phyloP scores from a whole-genome alignment of 2,329 filamentous ascomycete genomes.

The Chrysosporium keratinophilum region DNA sequence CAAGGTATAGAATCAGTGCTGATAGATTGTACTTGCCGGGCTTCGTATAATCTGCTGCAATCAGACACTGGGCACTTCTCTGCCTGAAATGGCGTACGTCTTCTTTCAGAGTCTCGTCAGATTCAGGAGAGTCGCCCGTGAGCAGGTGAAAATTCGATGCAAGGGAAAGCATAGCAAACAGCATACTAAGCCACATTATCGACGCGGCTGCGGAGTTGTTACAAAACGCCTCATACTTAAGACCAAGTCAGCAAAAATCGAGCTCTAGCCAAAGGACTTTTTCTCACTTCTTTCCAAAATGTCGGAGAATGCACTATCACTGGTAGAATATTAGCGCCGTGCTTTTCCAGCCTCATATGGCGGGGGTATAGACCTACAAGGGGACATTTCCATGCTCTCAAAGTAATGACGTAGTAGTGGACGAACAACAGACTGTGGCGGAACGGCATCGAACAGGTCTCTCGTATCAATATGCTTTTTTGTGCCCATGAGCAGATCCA shows the following conservation, averaged over 20 bases:
- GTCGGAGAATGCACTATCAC: conserved; percentile 12
- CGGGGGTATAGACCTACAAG: conserved; percentile 2
- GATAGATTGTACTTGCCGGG: conserved; percentile 23
- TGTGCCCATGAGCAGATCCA: conserved; percentile 1
- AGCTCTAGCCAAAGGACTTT: background rate
- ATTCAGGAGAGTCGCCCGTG: background rate
- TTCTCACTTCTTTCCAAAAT: conserved; percentile 13
- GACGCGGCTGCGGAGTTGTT: conserved; percentile 4
- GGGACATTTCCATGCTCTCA: conserved; percentile 6
- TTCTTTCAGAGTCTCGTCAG: background rate
- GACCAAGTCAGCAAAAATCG: background rate
- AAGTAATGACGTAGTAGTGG: background rate
- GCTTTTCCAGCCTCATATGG: too few relatives aligned
- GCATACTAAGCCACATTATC: conserved; percentile 12
- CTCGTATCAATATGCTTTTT: background rate
- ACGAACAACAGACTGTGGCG: background rate
- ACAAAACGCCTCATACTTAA: conserved; percentile 14
- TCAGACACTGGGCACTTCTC: conserved; percentile 23
- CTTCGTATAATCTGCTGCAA: conserved; percentile 23
- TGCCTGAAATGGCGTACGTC: conserved; percentile 9
- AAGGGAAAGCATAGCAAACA: conserved; percentile 12
- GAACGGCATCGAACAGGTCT: conserved; percentile 1
- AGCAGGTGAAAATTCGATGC: conserved; percentile 7
- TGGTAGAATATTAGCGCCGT: background rate
- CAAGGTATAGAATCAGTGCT: conserved; percentile 20